Conservation (phyloP, 768 basidiomycete genomes). For the Thelephora ganbajun region DNA sequence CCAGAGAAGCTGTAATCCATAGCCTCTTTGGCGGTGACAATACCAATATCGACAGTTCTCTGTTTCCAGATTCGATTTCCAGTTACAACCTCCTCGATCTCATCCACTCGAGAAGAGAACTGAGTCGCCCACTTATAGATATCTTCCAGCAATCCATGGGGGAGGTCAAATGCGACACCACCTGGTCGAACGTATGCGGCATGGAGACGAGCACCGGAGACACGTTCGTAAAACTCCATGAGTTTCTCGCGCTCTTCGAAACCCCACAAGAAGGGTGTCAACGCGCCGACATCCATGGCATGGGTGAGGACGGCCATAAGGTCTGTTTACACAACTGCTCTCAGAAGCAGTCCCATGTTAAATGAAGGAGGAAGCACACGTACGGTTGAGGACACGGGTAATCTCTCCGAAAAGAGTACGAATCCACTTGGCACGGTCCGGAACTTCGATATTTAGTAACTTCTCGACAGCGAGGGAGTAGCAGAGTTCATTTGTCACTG, state of each 20-base stretch:
- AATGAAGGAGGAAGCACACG: conserved; percentile 15
- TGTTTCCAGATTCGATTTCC: conserved; percentile 98
- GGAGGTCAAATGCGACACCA: conserved; percentile 94
- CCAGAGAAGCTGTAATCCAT: conserved; percentile 89
- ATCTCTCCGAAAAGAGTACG: conserved; percentile 95
- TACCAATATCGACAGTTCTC: conserved; percentile 80
- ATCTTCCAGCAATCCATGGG: conserved; percentile 96
- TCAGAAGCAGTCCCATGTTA: background rate
- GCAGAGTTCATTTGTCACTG: conserved; percentile 98
- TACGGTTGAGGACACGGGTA: conserved; percentile 88
- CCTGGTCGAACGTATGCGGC: conserved; percentile 97
- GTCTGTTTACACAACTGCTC: conserved; percentile 28
- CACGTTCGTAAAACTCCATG: conserved; percentile 99
- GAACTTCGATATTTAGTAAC: conserved; percentile 91
- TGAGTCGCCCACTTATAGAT: conserved; percentile 98
- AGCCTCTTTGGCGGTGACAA: conserved; percentile 85
- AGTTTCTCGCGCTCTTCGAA: conserved; percentile 99
- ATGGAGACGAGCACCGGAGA: conserved; percentile 94
- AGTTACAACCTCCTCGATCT: conserved; percentile 95
- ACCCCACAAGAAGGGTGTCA: conserved; percentile 98
- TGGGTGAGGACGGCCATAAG: conserved; percentile 95
- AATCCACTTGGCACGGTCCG: conserved; percentile 97
- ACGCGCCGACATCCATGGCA: conserved; percentile 94
- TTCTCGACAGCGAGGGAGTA: conserved; percentile 98
- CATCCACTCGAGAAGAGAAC: conserved; percentile 80